Conservation (phyloP, 2,329 filamentous ascomycete species). For the Penicillium sclerotigenum region DNA sequence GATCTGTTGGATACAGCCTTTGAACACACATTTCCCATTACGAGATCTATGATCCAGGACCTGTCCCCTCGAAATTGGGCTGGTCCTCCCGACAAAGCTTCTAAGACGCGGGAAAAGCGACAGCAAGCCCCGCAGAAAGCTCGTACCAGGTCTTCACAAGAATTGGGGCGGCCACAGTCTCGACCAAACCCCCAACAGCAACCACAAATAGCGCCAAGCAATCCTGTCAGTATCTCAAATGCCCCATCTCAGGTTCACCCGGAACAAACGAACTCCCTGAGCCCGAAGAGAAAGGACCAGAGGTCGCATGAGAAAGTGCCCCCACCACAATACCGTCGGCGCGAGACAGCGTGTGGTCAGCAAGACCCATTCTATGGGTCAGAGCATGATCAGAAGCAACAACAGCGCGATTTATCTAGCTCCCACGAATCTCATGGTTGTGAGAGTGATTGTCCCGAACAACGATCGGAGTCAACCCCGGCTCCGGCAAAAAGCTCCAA, state of each 20-base stretch:
- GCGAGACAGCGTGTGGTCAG: too few relatives aligned
- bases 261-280: neutral
- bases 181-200: neutral
- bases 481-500: conserved; percentile 45
- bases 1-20: neutral
- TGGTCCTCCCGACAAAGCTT: neutral
- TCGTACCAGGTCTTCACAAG: neutral
- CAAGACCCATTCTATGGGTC: neutral
- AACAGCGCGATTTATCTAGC: neutral
- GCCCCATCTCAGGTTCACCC: neutral
- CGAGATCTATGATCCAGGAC: neutral
- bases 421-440: neutral
- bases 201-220: neutral
- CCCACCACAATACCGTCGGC: neutral
- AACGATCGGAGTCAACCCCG: neutral
- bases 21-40: neutral
- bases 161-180: neutral
- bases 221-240: too few relatives aligned
- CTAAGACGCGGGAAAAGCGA: neutral
- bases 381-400: neutral
- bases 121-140: neutral
- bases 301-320: neutral
- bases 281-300: neutral
- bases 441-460: neutral
- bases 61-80: neutral